Percentiles rank a stretch among this genome's conserved stretches.
Conservation (phyloP, 345 rosid genomes). For the Boechera stricta region DNA sequence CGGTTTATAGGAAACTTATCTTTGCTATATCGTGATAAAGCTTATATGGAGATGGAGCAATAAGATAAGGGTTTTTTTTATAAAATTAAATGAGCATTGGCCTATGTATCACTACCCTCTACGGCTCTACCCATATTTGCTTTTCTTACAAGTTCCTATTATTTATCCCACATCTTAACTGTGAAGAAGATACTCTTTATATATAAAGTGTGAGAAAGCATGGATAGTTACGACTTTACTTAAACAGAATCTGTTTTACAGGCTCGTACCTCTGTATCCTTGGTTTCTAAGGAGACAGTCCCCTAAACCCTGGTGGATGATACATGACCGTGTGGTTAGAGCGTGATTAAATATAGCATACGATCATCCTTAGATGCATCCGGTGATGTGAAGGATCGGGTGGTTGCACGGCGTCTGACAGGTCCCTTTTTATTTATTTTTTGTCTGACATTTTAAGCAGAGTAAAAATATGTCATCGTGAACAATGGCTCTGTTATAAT, state of each 20-base stretch:
- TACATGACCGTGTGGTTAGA: not conserved
- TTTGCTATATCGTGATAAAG: too few relatives aligned
- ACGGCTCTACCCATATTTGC: not conserved
- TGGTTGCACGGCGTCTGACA: slow-evolving; percentile 16
- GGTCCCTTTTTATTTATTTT: not conserved
- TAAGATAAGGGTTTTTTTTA: not conserved
- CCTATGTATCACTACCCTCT: not conserved
- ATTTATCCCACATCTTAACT: not conserved
- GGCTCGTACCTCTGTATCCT: slow-evolving; percentile 25
- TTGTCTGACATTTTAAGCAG: too few relatives aligned
- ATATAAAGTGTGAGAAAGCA: not conserved
- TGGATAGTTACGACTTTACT: not conserved
- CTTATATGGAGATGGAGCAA: not conserved
- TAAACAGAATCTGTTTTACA: slow-evolving; percentile 19
- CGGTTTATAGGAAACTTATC: not conserved
- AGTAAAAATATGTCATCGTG: too few relatives aligned
- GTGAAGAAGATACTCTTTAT: fast-evolving
- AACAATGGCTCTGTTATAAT: too few relatives aligned
- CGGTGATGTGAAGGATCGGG: slow-evolving; percentile 21
- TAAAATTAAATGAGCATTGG: not conserved
- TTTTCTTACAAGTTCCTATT: not conserved
- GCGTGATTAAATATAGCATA: not conserved
- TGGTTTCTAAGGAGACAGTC: slow-evolving; percentile 13
- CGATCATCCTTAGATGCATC: not conserved
- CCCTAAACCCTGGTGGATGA: slow-evolving; percentile 5